These are phyloP conservation scores for Oryza officinalis DNA, from an alignment of 176 grass and related monocot species.

Conservation along the genomic window DNA sequence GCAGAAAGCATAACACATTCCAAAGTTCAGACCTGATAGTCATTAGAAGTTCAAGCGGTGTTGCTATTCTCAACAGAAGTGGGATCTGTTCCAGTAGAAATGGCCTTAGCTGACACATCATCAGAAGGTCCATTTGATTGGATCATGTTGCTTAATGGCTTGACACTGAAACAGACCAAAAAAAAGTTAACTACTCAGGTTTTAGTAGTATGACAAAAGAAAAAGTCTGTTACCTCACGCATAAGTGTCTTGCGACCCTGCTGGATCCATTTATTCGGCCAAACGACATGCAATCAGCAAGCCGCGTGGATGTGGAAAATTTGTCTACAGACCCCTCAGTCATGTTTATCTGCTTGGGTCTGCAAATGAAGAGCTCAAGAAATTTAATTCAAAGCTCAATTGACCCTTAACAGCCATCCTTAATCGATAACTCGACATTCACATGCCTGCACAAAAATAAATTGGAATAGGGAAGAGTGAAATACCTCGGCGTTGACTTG, in stretches of 20 bases:
- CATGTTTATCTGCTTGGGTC: conserved; percentile 36
- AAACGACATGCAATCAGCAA: conserved; percentile 43
- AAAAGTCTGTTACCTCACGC: not conserved
- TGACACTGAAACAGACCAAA: not conserved
- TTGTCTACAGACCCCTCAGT: conserved; percentile 21
- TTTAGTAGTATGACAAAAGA: not conserved
- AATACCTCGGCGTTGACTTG: conserved; percentile 42
- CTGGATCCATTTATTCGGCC: conserved; percentile 27
- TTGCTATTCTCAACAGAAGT: conserved; percentile 3
- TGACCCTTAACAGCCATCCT: not conserved
- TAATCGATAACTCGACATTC: not conserved
- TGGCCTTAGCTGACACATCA: conserved; percentile 2
- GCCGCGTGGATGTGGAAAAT: conserved; percentile 21
- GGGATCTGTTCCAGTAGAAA: not conserved
- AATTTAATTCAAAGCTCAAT: not conserved
- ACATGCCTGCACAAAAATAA: not conserved
- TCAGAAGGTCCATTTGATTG: conserved; percentile 3
- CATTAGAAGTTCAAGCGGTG: not conserved
- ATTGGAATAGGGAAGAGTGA: not conserved
- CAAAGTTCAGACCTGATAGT: not conserved
- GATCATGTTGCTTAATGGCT: not conserved
- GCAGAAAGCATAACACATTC: not conserved
- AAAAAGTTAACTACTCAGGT: not conserved
- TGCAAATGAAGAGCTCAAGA: not conserved
- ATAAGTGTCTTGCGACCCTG: conserved; percentile 12